phyloP scores from a whole-genome alignment of 257 asterid genomes.

The Paraleonurus japonicus region DNA sequence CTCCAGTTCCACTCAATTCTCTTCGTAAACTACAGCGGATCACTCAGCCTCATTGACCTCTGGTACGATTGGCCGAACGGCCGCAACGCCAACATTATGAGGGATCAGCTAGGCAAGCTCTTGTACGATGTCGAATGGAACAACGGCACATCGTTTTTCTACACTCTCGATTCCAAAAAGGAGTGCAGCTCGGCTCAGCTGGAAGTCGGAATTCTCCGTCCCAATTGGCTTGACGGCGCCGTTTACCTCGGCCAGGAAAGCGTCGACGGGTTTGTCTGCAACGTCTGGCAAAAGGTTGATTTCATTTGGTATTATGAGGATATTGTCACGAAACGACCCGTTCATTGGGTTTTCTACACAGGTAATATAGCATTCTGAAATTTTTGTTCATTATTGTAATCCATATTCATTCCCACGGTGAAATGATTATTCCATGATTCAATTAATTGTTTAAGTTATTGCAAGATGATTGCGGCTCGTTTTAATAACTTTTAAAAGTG shows the following conservation, averaged over 20 bases:
- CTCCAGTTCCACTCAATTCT: constrained; percentile 78
- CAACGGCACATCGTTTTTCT: constrained; percentile 58
- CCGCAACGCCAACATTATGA: constrained; percentile 76
- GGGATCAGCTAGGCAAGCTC: constrained; percentile 54
- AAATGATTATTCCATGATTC: background rate
- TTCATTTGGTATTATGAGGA: constrained; percentile 83
- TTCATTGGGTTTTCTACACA: constrained; percentile 66
- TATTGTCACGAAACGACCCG: constrained; percentile 66
- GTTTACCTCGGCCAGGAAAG: constrained; percentile 57
- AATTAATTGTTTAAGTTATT: background rate
- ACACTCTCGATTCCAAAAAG: constrained; percentile 41
- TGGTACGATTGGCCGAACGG: constrained; percentile 96
- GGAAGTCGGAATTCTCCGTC: constrained; percentile 70
- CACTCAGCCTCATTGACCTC: constrained; percentile 61
- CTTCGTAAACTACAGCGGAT: constrained; percentile 53
- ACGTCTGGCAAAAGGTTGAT: constrained; percentile 68
- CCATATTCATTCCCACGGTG: background rate
- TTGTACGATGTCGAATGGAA: constrained; percentile 70
- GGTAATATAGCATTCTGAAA: constrained; percentile 30
- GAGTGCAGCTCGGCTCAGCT: constrained; percentile 50
- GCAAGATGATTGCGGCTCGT: background rate
- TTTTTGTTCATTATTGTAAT: background rate
- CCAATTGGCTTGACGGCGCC: constrained; percentile 82
- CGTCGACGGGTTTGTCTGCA: constrained; percentile 68
- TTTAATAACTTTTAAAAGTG: background rate